Evolutionary conservation across 768 basidiomycete species (phyloP), one percentile per base, ranked within the genome.

Genomic region (Boletus subcaerulescens): DNA sequence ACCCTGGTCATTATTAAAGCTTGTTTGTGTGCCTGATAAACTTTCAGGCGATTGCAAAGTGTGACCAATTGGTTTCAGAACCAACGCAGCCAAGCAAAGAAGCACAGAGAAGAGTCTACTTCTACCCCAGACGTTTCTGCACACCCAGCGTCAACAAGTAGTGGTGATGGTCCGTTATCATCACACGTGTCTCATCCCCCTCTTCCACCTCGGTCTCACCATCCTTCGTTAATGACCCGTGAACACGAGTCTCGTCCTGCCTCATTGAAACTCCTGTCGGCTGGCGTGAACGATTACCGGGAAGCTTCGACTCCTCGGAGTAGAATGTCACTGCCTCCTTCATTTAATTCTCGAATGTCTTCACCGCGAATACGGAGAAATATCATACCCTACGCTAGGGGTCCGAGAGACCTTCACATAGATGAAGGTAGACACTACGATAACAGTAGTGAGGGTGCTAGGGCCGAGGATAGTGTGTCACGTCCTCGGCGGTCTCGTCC

Each of bases 1-100:
- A 48, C 64, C 60, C 48, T 45, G 41, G 24, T 15, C 40, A n/a
- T 35, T 36, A 57, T 24, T 24, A 24, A 4, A 49, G 49, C 41
- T 56, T 57, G 38, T 59, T 45, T 48, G 7, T 44, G 46, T 56
- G 60, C 63, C 65, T 72, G 51, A 73, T 50, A 22, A 42, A 58
- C 66, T 64, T 68, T 69, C 58, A 91, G 89, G 87, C 85, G 82
- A 59, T 80, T 86, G 72, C 84, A 89, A 71, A 87, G 83, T 53
- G 84, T 91, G 53, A 89, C 85, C 2, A 90, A 91, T 66, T 91
- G 89, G 90, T 91, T 91, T 69, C 89, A 91, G 76, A 89, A 90
- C 64, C 88, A 91, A 65, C 87, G 87, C 62, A 89, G 83, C 68
- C 79, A 85, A 59, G 82, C 86, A 32, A 87, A 86, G 75, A 87